Conservation (phyloP, 495 filamentous ascomycete genomes). For the Neurospora sp. region DNA sequence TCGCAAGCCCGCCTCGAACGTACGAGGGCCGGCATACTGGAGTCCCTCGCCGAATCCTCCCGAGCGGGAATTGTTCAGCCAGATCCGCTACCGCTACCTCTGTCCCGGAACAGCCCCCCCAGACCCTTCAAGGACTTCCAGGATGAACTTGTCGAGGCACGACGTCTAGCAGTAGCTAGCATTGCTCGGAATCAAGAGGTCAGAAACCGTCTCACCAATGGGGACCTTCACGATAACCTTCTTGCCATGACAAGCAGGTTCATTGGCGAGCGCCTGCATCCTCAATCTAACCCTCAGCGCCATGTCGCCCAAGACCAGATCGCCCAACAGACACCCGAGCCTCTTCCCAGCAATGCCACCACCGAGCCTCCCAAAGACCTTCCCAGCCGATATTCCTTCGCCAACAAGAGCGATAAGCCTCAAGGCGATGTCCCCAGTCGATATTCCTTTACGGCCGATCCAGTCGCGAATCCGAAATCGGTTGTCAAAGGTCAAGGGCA, state of each 20-base stretch:
- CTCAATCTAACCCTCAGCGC: background rate
- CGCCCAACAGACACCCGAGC: background rate
- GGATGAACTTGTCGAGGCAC: background rate
- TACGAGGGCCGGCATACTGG: background rate
- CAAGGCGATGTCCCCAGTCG: conserved; percentile 7
- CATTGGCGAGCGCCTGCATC: background rate
- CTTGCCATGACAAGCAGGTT: background rate
- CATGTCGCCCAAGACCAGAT: background rate
- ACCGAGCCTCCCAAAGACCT: background rate
- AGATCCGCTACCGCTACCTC: background rate
- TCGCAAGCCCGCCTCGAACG: background rate
- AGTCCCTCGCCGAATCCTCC: background rate
- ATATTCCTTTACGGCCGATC: conserved; percentile 37
- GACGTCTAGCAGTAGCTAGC: background rate
- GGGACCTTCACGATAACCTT: background rate
- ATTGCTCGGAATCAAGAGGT: background rate
- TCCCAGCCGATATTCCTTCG: background rate
- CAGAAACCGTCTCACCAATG: background rate
- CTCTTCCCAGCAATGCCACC: background rate
- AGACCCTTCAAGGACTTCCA: background rate
- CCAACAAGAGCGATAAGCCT: background rate
- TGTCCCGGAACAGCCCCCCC: background rate
- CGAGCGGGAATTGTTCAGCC: background rate
- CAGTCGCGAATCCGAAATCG: conserved; percentile 35
- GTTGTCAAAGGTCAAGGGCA: conserved; percentile 30